These are phyloP conservation scores for Hypoxylon sp. DNA, from an alignment of 2,329 filamentous ascomycete genomes.

Conservation along the genomic window DNA sequence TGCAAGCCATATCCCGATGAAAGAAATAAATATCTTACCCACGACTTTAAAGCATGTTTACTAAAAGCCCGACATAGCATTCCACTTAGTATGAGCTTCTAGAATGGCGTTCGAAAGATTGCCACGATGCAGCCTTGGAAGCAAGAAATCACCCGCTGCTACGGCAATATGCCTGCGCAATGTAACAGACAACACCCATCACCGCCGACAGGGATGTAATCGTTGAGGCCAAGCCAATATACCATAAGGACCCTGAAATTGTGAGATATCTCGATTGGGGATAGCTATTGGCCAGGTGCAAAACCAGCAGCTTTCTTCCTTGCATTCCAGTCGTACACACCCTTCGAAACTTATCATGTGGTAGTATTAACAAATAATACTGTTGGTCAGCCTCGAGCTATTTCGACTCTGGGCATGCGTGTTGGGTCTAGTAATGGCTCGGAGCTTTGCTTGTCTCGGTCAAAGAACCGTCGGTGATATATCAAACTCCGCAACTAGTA, in stretches of 20 bases:
- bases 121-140: slow-evolving; percentile 32
- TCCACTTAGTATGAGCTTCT: slow-evolving; percentile 29
- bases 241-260: slow-evolving; percentile 36
- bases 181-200: slow-evolving; percentile 25
- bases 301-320: slow-evolving; percentile 22
- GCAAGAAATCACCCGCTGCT: slow-evolving; percentile 23
- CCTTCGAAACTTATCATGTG: slow-evolving; percentile 32
- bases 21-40: slow-evolving; percentile 22
- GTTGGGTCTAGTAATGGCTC: slow-evolving; percentile 35
- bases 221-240: slow-evolving; percentile 37
- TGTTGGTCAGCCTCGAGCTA: slow-evolving; percentile 15
- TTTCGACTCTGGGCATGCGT: slow-evolving; percentile 18
- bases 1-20: slow-evolving; percentile 24
- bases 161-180: slow-evolving; percentile 22
- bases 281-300: slow-evolving; percentile 26
- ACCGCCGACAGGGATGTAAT: slow-evolving; percentile 2
- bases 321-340: slow-evolving; percentile 25
- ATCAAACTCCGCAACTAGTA: slow-evolving; percentile 37
- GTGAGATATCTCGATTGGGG: slow-evolving; percentile 25
- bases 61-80: slow-evolving; percentile 21
- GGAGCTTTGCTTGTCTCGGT: slow-evolving; percentile 11
- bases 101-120: slow-evolving; percentile 35
- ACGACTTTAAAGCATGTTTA: slow-evolving; percentile 27
- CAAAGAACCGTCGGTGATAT: slow-evolving; percentile 34
- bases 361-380: slow-evolving; percentile 29